Percentiles rank a stretch among this genome's conserved stretches.
Evolutionary conservation across 2,329 filamentous ascomycete species (phyloP).

Genomic region (Botrytis galanthina): DNA sequence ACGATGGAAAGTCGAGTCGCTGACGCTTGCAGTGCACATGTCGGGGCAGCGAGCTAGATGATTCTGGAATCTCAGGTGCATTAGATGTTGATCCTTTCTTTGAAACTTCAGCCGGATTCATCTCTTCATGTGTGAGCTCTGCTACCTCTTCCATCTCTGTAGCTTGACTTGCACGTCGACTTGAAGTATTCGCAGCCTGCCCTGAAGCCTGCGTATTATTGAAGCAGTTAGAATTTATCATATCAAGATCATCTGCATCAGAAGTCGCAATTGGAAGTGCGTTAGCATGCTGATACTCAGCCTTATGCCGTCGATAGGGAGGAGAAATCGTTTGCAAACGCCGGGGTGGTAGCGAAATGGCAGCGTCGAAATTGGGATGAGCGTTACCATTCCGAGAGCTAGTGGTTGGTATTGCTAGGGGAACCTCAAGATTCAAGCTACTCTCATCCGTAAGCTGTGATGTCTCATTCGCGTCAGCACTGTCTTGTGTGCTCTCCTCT

Average conservation of each 20-base stretch:
- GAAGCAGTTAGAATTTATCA: neutral
- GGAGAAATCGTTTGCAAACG: neutral
- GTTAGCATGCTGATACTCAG: neutral
- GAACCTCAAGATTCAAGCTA: slow-evolving; percentile 11
- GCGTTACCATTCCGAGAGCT: neutral
- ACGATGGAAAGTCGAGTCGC: slow-evolving; percentile 8
- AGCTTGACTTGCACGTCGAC: slow-evolving; percentile 1
- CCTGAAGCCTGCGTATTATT: neutral
- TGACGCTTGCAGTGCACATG: slow-evolving; percentile 10
- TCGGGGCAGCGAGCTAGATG: neutral
- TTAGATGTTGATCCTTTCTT: neutral
- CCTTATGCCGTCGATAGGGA: neutral
- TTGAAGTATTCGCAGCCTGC: neutral
- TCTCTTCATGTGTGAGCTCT: neutral
- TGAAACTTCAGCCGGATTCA: neutral
- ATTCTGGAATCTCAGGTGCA: neutral
- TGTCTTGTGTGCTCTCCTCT: slow-evolving; percentile 35
- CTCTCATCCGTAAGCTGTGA: slow-evolving; percentile 10
- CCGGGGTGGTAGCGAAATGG: neutral
- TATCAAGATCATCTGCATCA: too few species aligned
- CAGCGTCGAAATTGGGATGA: neutral
- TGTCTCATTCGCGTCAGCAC: slow-evolving; percentile 22
- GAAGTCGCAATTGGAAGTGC: neutral
- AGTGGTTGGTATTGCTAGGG: neutral
- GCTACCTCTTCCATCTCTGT: neutral